A percentile compares a stretch with the other conserved stretches of the same genome.
Conservation (phyloP, 352 stramenopile genomes). For the Aphanomyces euteiches region DNA sequence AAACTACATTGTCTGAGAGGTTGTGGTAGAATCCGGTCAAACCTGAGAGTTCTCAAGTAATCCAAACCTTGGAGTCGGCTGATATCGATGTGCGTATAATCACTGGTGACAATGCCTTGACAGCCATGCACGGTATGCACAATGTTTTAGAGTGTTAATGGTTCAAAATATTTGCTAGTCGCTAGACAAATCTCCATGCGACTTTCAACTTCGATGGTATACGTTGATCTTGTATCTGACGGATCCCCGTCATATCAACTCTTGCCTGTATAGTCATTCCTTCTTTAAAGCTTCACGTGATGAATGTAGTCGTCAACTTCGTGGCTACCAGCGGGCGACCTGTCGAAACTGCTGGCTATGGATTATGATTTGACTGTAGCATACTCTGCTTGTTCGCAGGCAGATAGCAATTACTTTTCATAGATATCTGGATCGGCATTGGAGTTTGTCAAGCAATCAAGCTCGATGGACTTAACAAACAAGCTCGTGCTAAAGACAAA, state of each 20-base stretch:
- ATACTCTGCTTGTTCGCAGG: no score
- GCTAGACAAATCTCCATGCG: conserved; percentile 72
- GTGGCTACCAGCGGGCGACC: conserved; percentile 35
- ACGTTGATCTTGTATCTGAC: conserved; percentile 14
- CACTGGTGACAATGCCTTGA: conserved; percentile 84
- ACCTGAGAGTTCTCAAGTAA: conserved; percentile 73
- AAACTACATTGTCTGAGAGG: no score
- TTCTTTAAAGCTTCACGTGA: background rate
- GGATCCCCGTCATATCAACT: conserved; percentile 7
- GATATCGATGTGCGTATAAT: conserved; percentile 83
- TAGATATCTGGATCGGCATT: no score
- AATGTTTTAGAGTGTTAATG: background rate
- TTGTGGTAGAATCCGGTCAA: conserved; percentile 76
- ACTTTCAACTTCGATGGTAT: conserved; percentile 30
- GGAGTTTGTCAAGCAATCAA: no score
- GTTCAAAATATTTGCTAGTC: conserved; percentile 25
- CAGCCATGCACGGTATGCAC: conserved; percentile 48
- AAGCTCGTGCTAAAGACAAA: conserved; percentile 54
- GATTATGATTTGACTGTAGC: background rate
- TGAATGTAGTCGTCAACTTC: conserved; percentile 45
- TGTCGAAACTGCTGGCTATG: background rate
- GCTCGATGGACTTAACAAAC: conserved; percentile 2
- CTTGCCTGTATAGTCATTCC: background rate
- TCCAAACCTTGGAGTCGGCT: conserved; percentile 67
- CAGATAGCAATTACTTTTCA: no score